phyloP scores from a whole-genome alignment of 2,329 filamentous ascomycete species.

The Neospermospora avenae region DNA sequence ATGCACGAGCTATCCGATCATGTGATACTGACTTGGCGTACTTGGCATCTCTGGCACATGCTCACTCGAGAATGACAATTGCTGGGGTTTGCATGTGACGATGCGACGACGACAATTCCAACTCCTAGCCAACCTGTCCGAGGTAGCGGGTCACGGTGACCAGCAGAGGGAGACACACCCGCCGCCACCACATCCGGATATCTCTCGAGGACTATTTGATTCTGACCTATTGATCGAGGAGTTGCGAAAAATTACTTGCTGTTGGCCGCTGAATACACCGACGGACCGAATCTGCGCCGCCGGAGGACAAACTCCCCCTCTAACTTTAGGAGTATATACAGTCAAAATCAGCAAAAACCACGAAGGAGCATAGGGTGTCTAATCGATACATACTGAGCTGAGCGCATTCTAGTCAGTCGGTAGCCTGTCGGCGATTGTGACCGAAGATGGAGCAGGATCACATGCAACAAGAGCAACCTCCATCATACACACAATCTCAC shows the following conservation, averaged over 20 bases:
- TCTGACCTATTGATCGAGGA: not conserved
- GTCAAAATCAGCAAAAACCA: constrained; percentile 6
- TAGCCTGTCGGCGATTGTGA: constrained; percentile 22
- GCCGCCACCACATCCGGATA: not conserved
- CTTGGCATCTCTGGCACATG: not conserved
- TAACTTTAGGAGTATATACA: constrained; percentile 14
- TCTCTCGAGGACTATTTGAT: not conserved
- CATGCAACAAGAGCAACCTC: constrained; percentile 32
- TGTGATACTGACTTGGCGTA: not conserved
- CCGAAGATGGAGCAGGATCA: constrained; percentile 33
- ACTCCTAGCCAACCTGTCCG: not conserved
- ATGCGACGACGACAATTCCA: not conserved
- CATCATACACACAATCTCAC: constrained; percentile 33
- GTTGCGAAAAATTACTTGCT: not conserved
- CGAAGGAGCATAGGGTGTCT: not conserved
- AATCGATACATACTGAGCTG: not conserved
- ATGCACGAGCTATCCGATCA: not conserved
- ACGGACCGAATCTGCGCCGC: constrained; percentile 15
- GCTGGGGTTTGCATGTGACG: not conserved
- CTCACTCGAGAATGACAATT: not conserved
- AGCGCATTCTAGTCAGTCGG: not conserved
- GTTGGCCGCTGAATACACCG: constrained; percentile 7
- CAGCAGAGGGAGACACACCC: not conserved
- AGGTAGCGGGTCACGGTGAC: constrained; percentile 1
- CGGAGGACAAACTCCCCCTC: constrained; percentile 2